Evolutionary conservation across 108 stramenopile species (phyloP).

Genomic region (Phaeodactylum tricornutum): DNA sequence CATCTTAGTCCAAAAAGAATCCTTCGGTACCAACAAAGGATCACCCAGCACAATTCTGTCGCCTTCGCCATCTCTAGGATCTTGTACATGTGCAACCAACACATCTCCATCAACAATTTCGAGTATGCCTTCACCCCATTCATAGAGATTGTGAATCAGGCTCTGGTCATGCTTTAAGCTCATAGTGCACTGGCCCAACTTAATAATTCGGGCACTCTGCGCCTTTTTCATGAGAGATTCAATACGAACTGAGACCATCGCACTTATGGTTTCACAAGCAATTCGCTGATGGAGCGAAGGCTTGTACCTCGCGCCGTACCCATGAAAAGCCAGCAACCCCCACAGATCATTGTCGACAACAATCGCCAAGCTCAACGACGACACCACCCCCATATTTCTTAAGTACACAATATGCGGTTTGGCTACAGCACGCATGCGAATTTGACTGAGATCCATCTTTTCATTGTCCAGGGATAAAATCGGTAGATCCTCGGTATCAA

Average conservation of each 20-base stretch:
- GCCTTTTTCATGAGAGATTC: slow-evolving; percentile 9
- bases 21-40: slow-evolving; percentile 1
- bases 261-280: slow-evolving; percentile 8
- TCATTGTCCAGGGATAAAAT: neutral
- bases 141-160: slow-evolving; percentile 1
- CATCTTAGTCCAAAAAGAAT: slow-evolving; percentile 8
- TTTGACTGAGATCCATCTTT: slow-evolving; percentile 10
- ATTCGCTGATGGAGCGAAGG: slow-evolving; percentile 12
- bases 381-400: slow-evolving; percentile 11
- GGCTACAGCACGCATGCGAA: slow-evolving; percentile 11
- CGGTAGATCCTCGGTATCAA: slow-evolving; percentile 4
- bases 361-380: slow-evolving; percentile 9
- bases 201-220: slow-evolving; percentile 8
- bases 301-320: slow-evolving; percentile 6
- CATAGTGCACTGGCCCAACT: slow-evolving; percentile 3
- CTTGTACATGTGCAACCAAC: slow-evolving; percentile 2
- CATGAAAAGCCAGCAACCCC: slow-evolving; percentile 13
- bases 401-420: slow-evolving; percentile 14
- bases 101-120: slow-evolving; percentile 11
- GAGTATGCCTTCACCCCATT: slow-evolving; percentile 1
- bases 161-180: neutral
- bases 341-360: slow-evolving; percentile 10
- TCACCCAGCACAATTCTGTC: slow-evolving; percentile 8
- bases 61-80: slow-evolving; percentile 5
- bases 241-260: slow-evolving; percentile 10